phyloP scores from a whole-genome alignment of 2,329 filamentous ascomycete genomes.

The Calonectria pteridis region DNA sequence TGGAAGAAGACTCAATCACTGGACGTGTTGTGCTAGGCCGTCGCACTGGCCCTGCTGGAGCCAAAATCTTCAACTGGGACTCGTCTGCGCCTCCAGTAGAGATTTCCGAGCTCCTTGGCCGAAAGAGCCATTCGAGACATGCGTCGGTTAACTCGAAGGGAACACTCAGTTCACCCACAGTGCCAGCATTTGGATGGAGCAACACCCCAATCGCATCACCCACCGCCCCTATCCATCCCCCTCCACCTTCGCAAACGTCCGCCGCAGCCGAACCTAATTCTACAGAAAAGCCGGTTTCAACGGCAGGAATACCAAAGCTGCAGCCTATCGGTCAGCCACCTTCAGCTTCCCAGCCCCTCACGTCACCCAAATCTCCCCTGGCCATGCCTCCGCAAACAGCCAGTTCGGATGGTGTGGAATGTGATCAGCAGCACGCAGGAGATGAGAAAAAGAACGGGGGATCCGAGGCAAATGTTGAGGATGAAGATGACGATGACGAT shows the following conservation, averaged over 20 bases:
- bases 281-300: slow-evolving; percentile 16
- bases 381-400: slow-evolving; percentile 38
- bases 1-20: slow-evolving; percentile 72
- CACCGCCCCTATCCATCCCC: slow-evolving; percentile 28
- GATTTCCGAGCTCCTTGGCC: slow-evolving; percentile 54
- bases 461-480: slow-evolving; percentile 14
- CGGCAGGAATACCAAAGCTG: slow-evolving; percentile 14
- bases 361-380: slow-evolving; percentile 37
- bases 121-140: slow-evolving; percentile 43
- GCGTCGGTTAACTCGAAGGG: slow-evolving; percentile 41
- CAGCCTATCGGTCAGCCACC: slow-evolving; percentile 30
- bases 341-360: background rate
- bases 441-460: background rate
- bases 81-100: slow-evolving; percentile 63
- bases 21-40: slow-evolving; percentile 59
- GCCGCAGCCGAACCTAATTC: slow-evolving; percentile 27
- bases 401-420: slow-evolving; percentile 21
- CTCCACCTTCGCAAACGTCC: slow-evolving; percentile 27
- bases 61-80: slow-evolving; percentile 73
- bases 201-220: slow-evolving; percentile 34
- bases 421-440: background rate
- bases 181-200: slow-evolving; percentile 50
- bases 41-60: slow-evolving; percentile 55
- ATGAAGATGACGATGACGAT: slow-evolving; percentile 58
- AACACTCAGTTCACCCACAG: slow-evolving; percentile 42